Base-by-base conservation (phyloP, 2,329 filamentous ascomycete genomes). In the Exophiala phaeomuriformis region DNA sequence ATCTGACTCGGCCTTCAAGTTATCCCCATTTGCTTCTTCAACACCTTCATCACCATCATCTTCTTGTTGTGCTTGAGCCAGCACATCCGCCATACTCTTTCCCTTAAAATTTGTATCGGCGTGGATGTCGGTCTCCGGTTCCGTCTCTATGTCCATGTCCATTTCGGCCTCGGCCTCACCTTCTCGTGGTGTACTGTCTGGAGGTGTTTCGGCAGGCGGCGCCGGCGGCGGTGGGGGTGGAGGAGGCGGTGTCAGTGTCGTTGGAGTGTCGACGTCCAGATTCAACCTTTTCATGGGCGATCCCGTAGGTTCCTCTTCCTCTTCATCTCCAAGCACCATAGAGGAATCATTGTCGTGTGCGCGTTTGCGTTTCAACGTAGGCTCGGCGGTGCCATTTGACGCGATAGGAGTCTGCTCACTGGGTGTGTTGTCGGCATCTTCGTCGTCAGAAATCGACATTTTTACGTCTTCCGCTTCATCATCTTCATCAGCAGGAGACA, bases 281-380 rank as follows among this genome's bases (percentile, higher is more conserved):
- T 59, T 57, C n/a, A 55, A 8, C 36, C 58, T 57, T 47, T 61
- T 63, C 3, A 45, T 27, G 10, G 61, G 61, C 19, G 60, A 62
- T 9, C 50, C 56, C 4, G 54, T 40, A 3, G 55, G 51, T 39
- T 62, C 58, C 30, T 36, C 30, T 5, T 61, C 58, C 19, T 58
- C 53, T 8, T 57, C 51, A 39, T 62, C 61, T 30, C 57, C 19
- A 19, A 19, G 49, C 3, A 58, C 52, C 35, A 64, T 59, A 28
- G 52, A 52, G 19, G 62, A 52, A 28, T 63, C 63, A 43, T 59
- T 62, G 35, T 47, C 29, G 12, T 52, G 47, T 9, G 31, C n/a
- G 5, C 84, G 77, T 67, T 88, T 89, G 6, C 85, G 79, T 67
- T 89, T 88, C 46, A 79, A 72, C 29, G 65, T 62, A 19, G 19